Percentiles rank a stretch among this genome's conserved stretches.
These are phyloP conservation scores for Globisporangium echinulatum DNA, from an alignment of 352 stramenopile species.

Conservation along the genomic window DNA sequence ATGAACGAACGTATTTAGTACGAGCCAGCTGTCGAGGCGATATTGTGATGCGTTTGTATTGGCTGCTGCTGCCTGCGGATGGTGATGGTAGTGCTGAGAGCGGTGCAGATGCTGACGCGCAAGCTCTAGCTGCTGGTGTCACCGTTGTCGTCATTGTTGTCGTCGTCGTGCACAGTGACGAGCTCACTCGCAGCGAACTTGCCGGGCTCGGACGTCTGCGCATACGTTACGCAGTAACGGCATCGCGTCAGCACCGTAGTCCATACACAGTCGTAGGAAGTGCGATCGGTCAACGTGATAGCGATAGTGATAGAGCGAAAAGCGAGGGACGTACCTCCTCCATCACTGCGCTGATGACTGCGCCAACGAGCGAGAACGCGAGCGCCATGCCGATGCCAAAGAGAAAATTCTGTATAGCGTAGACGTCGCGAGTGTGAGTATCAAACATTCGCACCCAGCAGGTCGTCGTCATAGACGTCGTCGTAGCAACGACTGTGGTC, in stretches of 20 bases:
- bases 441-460: no score
- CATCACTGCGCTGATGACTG: constrained; percentile 53
- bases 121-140: background rate
- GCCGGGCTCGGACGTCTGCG: constrained; percentile 6
- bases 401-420: constrained; percentile 50
- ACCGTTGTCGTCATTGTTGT: background rate
- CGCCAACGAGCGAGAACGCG: constrained; percentile 62
- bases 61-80: no score
- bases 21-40: no score
- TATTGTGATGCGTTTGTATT: no score
- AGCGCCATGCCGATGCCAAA: constrained; percentile 76
- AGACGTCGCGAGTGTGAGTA: background rate
- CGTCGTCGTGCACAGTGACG: background rate
- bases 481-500: no score
- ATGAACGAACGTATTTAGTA: no score
- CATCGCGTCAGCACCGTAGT: background rate
- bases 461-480: no score
- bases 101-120: no score
- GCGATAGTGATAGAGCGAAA: background rate
- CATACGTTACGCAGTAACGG: no score
- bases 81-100: no score
- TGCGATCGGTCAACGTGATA: background rate
- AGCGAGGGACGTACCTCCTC: constrained; percentile 33
- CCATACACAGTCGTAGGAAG: background rate
- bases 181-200: constrained; percentile 6